Evolutionary conservation across 345 rosid species (phyloP), one percentile per base, ranked within the genome.

Genomic region (Limnanthes douglasii): DNA sequence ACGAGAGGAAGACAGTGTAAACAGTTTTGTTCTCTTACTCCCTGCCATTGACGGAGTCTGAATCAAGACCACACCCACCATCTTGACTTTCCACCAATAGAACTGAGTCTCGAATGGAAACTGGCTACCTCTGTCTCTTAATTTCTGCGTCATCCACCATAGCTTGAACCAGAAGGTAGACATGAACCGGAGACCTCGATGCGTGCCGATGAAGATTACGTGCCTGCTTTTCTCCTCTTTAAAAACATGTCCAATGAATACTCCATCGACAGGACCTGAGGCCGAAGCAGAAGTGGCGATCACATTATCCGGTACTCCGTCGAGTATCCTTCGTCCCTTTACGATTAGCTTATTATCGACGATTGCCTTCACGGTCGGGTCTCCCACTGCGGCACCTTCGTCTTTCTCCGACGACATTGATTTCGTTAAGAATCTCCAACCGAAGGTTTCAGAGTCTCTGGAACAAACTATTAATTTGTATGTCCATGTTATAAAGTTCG

Each of bases 101-200:
- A 88, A 88, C 43, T 88, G 97, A 7, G 95, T 88, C 64, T 88
- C 97, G 1, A 69, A 45, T 0, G 95, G 97, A 12, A 88, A 65
- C 10, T 86, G 85, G 10, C 61, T 58, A 5, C 97, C 97, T 5
- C 15, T 49, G 37, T 69, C 68, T 0, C 97, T 95, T 95, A 82
- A 82, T 41, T 59, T 73, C 54, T 88, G 97, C 24, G 95, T 82
- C 97, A 88, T 88, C 97, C 97, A 88, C 90, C 86, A 88, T 3
- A 88, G 68, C 67, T 82, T 82, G 63, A 88, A 78, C 68, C 97
- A 59, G 58, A 88, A 88, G 54, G 83, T 66, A 13, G 95, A 74
- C 90, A 88, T 62, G 68, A 88, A 88, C 62, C 97, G 73, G 46
- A 78, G 80, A 28, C 68, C 69, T 5, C 62, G 71, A 0, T 82